Evolutionary conservation across 2,329 filamentous ascomycete species (phyloP), one percentile per base, ranked within the genome.

Genomic region (Venturia aucupariae): DNA sequence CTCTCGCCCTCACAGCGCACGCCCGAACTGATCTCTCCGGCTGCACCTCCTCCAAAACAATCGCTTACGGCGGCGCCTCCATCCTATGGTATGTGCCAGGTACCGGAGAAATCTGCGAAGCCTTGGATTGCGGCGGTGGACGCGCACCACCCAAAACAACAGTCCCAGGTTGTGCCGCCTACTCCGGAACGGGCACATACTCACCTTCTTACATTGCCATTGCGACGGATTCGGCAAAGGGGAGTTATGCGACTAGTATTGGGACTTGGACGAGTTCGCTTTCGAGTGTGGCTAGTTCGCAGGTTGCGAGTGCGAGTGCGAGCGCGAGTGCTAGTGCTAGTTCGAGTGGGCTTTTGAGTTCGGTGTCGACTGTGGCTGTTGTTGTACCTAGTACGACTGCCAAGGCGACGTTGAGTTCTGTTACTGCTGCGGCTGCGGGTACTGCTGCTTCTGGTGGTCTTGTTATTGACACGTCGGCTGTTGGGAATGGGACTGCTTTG

Each of bases 121-220:
- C 84, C 67, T 79, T 86, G 68, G 86, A 89, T 80, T 89, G 86
- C 74, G 86, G 86, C 65, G 86, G 86, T 68, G 86, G 86, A 64
- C 80, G 82, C 57, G 86, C 85, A 10, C 84, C 86, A 3, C 82
- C 84, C 66, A 88, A 85, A 77, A 84, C 82, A 19, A 81, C 79
- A 32, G 81, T 85, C 27, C 86, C 86, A 0, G 86, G 86, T 2
- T 89, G 86, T 70, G 70, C 74, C 2, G 70, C 64, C 4, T 87
- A 87, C 76, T 69, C 71, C 2, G 85, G 84, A 67, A 84, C 83
- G 32, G 81, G 75, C 19, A 81, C 79, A 15, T 83, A 84, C 73
- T 77, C 77, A 64, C 81, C 83, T 10, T 75, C 72, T 55, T 86
- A 76, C 73, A 73, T 85, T 3, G 63, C 74, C 27, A 59, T 39